phyloP scores from a whole-genome alignment of 2,329 filamentous ascomycete species.

The Aspergillus niger region DNA sequence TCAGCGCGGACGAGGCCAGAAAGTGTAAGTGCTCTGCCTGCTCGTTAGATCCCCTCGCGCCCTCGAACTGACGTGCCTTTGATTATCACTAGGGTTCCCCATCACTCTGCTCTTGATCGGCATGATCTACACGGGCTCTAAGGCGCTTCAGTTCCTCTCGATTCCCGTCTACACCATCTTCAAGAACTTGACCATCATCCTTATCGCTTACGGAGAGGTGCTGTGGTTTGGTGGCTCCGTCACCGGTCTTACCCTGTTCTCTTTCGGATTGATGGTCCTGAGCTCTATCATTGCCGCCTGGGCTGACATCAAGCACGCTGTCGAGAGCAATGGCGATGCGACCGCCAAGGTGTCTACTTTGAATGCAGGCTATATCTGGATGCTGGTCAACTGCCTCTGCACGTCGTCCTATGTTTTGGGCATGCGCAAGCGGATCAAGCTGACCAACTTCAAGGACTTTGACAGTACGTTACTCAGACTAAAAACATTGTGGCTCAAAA shows the following conservation, averaged over 20 bases:
- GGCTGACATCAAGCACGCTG: constrained; percentile 90
- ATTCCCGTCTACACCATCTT: constrained; percentile 99
- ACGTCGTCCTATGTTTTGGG: constrained; percentile 84
- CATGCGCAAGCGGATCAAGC: constrained; percentile 98
- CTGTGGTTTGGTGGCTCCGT: constrained; percentile 97
- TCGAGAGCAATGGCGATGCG: constrained; percentile 67
- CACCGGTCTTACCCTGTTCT: constrained; percentile 81
- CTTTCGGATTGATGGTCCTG: constrained; percentile 94
- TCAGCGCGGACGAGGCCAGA: constrained; percentile 84
- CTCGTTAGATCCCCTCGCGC: background rate
- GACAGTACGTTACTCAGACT: constrained; percentile 72
- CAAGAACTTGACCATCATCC: constrained; percentile 98
- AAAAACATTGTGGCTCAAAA: background rate
- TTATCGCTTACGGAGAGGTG: constrained; percentile 97
- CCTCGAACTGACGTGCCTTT: constrained; percentile 8
- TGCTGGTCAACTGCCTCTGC: constrained; percentile 95
- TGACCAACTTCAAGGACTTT: constrained; percentile 99
- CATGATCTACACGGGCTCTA: constrained; percentile 98
- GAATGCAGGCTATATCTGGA: constrained; percentile 96
- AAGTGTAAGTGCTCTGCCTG: constrained; percentile 67
- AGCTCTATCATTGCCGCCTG: constrained; percentile 94
- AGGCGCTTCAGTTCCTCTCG: constrained; percentile 92
- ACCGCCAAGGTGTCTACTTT: constrained; percentile 80
- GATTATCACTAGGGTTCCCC: constrained; percentile 72
- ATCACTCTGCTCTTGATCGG: constrained; percentile 93